These are phyloP conservation scores for Platanthera guangdongensis DNA, from an alignment of 106 monocot genomes.

Conservation along the genomic window DNA sequence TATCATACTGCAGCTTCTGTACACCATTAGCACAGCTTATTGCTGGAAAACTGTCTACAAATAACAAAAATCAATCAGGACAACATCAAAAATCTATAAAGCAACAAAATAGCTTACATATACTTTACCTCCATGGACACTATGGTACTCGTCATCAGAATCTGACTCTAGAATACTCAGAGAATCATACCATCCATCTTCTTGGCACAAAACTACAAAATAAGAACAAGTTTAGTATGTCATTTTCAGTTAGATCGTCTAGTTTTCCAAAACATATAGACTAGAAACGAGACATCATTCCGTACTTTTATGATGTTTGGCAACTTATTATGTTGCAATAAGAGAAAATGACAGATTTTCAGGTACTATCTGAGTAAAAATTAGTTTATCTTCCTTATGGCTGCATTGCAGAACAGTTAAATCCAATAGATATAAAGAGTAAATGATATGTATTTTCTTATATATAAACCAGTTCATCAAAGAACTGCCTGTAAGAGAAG, in stretches of 20 bases:
- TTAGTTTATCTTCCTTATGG: not conserved
- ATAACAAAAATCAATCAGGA: not conserved
- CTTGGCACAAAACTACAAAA: slow-evolving; percentile 35
- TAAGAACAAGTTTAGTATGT: not conserved
- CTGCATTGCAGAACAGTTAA: not conserved
- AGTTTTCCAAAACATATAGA: not conserved
- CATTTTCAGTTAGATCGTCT: slow-evolving; percentile 3
- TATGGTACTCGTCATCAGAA: slow-evolving; percentile 53
- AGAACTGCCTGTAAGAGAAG: not conserved
- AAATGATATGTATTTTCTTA: not conserved
- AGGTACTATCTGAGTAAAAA: not conserved
- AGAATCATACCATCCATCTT: slow-evolving; percentile 59
- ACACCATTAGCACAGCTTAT: slow-evolving; percentile 17
- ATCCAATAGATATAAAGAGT: not conserved
- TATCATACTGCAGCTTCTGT: slow-evolving; percentile 19
- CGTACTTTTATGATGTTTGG: too few species aligned
- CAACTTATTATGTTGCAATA: not conserved
- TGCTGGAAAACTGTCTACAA: slow-evolving; percentile 47
- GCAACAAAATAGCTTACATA: not conserved
- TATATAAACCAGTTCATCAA: slow-evolving; percentile 3
- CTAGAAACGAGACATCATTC: not conserved
- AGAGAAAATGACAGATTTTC: not conserved
- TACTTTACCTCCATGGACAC: slow-evolving; percentile 46
- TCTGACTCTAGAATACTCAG: slow-evolving; percentile 39
- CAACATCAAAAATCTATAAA: not conserved